phyloP scores from a whole-genome alignment of 768 basidiomycete genomes.

The Suillus clintonianus region DNA sequence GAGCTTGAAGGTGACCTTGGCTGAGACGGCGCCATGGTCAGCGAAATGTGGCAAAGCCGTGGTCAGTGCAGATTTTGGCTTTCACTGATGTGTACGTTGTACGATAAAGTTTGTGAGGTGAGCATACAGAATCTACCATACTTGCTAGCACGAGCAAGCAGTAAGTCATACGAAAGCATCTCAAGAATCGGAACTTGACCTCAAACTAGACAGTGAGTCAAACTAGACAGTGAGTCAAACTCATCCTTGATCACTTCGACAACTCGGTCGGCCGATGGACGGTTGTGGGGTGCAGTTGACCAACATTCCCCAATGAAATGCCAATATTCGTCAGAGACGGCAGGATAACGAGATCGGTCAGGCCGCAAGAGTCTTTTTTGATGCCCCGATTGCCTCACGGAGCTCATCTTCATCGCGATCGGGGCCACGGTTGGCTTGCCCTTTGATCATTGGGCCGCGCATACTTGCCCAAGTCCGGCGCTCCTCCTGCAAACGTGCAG shows the following conservation, averaged over 20 bases:
- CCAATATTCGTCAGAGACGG: not conserved
- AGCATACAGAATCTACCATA: too few species aligned
- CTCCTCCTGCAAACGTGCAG: conserved; percentile 81
- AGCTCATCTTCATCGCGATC: too few species aligned
- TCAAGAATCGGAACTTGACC: not conserved
- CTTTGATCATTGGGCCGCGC: conserved; percentile 91
- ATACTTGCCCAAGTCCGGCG: conserved; percentile 82
- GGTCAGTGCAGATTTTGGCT: too few species aligned
- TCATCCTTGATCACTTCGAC: not conserved
- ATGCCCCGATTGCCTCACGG: too few species aligned
- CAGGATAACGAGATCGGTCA: not conserved
- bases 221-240: not conserved
- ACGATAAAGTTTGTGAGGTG: too few species aligned
- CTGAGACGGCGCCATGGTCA: conserved; percentile 7
- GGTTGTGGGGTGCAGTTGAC: not conserved
- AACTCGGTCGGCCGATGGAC: not conserved
- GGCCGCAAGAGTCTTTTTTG: too few species aligned
- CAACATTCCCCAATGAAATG: not conserved
- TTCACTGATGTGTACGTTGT: too few species aligned
- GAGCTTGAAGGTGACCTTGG: conserved; percentile 1
- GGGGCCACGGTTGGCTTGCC: too few species aligned
- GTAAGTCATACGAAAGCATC: too few species aligned
- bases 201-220: not conserved
- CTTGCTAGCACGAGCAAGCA: too few species aligned
- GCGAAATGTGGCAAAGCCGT: not conserved